A percentile compares a stretch with the other conserved stretches of the same genome.
phyloP scores from a whole-genome alignment of 306 rosid species.

The Inga leiocalycina region DNA sequence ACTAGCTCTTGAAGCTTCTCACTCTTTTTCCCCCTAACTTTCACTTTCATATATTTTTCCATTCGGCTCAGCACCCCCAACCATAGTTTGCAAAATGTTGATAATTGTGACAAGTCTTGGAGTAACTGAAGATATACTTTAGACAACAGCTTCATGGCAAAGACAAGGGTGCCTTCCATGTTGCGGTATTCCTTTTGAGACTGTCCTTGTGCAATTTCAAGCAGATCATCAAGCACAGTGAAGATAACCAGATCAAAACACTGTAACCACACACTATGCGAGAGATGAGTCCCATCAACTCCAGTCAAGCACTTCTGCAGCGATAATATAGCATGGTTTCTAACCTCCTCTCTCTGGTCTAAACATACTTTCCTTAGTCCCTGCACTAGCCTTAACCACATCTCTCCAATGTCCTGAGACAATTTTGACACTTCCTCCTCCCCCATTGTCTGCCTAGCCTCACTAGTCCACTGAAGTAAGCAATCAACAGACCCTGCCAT shows the following conservation, averaged over 20 bases:
- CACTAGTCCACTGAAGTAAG: slow-evolving; percentile 71
- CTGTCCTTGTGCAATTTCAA: slow-evolving; percentile 92
- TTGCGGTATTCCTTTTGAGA: slow-evolving; percentile 88
- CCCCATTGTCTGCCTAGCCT: slow-evolving; percentile 66
- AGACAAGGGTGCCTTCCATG: slow-evolving; percentile 94
- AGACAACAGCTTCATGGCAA: slow-evolving; percentile 88
- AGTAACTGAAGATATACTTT: slow-evolving; percentile 82
- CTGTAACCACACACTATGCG: slow-evolving; percentile 67
- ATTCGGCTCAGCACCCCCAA: slow-evolving; percentile 87
- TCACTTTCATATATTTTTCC: slow-evolving; percentile 89
- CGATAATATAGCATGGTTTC: slow-evolving; percentile 80
- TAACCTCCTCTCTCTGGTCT: slow-evolving; percentile 98
- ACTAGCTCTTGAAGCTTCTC: slow-evolving; percentile 89
- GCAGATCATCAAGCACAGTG: slow-evolving; percentile 93
- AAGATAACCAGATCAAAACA: slow-evolving; percentile 92
- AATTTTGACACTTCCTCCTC: slow-evolving; percentile 73
- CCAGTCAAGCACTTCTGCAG: slow-evolving; percentile 87
- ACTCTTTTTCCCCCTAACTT: slow-evolving; percentile 81
- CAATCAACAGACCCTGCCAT: slow-evolving; percentile 88
- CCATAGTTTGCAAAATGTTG: slow-evolving; percentile 97
- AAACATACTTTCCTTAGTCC: slow-evolving; percentile 90
- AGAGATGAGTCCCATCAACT: slow-evolving; percentile 68
- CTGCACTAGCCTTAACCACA: slow-evolving; percentile 96
- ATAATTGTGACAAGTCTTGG: slow-evolving; percentile 67
- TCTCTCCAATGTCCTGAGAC: slow-evolving; percentile 88